A percentile compares a stretch with the other conserved stretches of the same genome.
phyloP scores from a whole-genome alignment of 306 rosid genomes.

The Coriaria nepalensis region DNA sequence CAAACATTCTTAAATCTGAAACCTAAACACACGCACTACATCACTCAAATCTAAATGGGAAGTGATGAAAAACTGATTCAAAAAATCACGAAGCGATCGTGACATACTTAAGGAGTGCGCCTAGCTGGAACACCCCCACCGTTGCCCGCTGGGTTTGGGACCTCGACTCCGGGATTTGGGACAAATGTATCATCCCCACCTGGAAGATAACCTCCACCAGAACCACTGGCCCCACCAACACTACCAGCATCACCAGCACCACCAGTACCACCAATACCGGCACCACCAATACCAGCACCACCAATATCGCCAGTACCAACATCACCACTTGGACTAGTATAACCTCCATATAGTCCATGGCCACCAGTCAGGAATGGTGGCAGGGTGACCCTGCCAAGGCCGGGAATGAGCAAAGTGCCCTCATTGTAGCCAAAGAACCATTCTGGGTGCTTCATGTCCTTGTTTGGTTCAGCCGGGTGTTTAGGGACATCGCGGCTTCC shows the following conservation, averaged over 20 bases:
- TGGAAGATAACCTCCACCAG: conserved; percentile 31
- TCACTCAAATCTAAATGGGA: no score
- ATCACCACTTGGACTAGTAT: neutral
- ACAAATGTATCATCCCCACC: conserved; percentile 61
- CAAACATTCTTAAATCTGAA: no score
- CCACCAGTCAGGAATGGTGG: conserved; percentile 19
- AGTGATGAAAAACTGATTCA: no score
- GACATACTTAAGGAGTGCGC: conserved; percentile 26
- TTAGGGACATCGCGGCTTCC: conserved; percentile 24
- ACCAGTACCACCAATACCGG: conserved; percentile 12
- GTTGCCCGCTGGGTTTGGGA: conserved; percentile 43
- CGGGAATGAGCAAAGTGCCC: conserved; percentile 36
- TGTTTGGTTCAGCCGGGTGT: neutral
- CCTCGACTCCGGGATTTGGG: conserved; percentile 63
- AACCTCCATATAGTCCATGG: conserved; percentile 2
- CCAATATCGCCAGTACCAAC: no score
- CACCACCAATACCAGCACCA: conserved; percentile 10
- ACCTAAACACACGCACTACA: no score
- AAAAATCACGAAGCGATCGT: neutral
- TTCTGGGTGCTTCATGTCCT: conserved; percentile 44
- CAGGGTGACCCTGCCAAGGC: conserved; percentile 32
- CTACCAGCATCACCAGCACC: conserved; percentile 11
- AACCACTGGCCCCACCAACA: conserved; percentile 1
- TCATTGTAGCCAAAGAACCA: conserved; percentile 32
- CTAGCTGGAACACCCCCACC: conserved; percentile 20